A percentile compares a stretch with the other conserved stretches of the same genome.
Evolutionary conservation across 495 filamentous ascomycete species (phyloP).

Genomic region (Sordaria brevicollis): DNA sequence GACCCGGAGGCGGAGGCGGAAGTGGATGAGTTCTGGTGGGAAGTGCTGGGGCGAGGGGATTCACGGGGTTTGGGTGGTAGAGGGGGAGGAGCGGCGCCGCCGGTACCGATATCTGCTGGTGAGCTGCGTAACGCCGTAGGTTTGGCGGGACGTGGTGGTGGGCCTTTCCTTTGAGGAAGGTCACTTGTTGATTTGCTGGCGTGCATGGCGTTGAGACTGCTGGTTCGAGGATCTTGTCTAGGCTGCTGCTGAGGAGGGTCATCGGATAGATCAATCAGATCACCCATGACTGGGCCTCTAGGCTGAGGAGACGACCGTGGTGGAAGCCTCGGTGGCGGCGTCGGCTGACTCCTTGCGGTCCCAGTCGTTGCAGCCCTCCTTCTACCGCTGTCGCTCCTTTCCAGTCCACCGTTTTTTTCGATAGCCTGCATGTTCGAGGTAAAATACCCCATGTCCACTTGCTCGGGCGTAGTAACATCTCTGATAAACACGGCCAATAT

Average conservation of each 20-base stretch:
- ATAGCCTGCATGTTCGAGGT: constrained; percentile 15
- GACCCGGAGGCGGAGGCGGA: neutral
- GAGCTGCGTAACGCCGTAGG: constrained; percentile 50
- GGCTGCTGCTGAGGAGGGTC: constrained; percentile 30
- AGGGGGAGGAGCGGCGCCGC: neutral
- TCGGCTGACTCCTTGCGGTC: neutral
- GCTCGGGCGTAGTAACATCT: constrained; percentile 74
- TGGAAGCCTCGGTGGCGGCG: neutral
- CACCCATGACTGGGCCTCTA: constrained; percentile 36
- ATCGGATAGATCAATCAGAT: constrained; percentile 56
- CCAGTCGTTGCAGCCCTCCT: neutral
- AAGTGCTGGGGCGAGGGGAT: neutral
- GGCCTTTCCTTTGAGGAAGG: constrained; percentile 23
- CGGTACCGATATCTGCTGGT: constrained; percentile 11
- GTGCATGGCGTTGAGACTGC: constrained; percentile 2
- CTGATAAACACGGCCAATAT: constrained; percentile 82
- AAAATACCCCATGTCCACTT: constrained; percentile 52
- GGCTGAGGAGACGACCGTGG: neutral
- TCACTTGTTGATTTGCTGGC: constrained; percentile 32
- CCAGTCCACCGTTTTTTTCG: neutral
- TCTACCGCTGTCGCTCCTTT: neutral
- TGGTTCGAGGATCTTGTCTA: constrained; percentile 19
- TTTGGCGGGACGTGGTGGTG: constrained; percentile 56
- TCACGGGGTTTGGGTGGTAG: neutral
- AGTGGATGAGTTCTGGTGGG: neutral